phyloP scores from a whole-genome alignment of 208 protist species.

The Acanthamoeba royreba region DNA sequence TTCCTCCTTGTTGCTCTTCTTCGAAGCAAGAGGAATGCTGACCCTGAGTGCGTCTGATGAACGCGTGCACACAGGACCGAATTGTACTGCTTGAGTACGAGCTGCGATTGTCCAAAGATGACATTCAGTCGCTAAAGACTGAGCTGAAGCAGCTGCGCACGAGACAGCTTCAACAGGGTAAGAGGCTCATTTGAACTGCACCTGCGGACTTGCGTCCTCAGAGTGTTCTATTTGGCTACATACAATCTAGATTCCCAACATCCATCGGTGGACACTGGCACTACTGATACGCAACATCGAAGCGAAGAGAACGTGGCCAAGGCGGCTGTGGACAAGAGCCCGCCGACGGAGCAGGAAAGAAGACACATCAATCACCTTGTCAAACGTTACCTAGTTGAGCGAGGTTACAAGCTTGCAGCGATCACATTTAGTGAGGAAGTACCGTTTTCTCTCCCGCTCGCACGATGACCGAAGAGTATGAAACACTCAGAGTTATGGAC shows the following conservation, averaged over 20 bases:
- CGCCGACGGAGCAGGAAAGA: neutral
- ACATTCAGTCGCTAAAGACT: neutral
- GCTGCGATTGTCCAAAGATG: slow-evolving; percentile 18
- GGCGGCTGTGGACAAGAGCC: neutral
- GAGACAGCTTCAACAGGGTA: neutral
- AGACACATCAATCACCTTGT: slow-evolving; percentile 10
- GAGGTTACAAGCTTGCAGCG: slow-evolving; percentile 21
- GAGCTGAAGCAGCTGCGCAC: neutral
- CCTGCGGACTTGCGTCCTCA: too few species aligned
- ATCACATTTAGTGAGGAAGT: slow-evolving; percentile 51
- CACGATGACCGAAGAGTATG: neutral
- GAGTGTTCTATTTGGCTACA: too few species aligned
- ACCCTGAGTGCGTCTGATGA: too few species aligned
- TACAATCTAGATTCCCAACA: too few species aligned
- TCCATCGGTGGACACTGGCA: too few species aligned
- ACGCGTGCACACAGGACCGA: neutral
- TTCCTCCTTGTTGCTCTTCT: neutral
- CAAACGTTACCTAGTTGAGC: slow-evolving; percentile 28
- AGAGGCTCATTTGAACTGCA: too few species aligned
- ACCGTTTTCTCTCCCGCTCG: neutral
- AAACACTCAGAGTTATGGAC: neutral
- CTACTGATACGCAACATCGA: too few species aligned
- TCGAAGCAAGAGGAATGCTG: neutral
- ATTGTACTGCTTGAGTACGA: slow-evolving; percentile 47
- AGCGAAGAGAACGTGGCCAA: too few species aligned